Conservation (phyloP, 2,329 filamentous ascomycete species). For the Colletotrichum sp. region DNA sequence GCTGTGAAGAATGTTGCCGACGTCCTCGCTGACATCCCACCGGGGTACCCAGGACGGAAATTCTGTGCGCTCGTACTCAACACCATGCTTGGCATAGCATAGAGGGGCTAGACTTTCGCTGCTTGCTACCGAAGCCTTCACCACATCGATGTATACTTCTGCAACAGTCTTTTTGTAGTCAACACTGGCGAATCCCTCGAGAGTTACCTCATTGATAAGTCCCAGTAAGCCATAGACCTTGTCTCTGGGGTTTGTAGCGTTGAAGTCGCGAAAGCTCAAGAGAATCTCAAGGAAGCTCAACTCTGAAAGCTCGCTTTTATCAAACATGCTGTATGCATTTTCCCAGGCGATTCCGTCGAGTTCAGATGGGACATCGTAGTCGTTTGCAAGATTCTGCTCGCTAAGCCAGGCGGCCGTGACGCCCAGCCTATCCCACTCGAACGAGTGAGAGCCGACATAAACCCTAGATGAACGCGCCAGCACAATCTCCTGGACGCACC, state of each 20-base stretch:
- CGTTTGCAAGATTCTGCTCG: background rate
- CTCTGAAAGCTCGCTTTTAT: background rate
- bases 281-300: background rate
- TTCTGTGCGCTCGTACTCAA: background rate
- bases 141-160: background rate
- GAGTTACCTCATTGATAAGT: background rate
- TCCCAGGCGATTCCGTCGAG: background rate
- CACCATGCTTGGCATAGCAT: background rate
- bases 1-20: background rate
- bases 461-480: background rate
- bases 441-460: background rate
- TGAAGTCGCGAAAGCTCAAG: background rate
- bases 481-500: constrained; percentile 1
- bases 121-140: background rate
- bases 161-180: background rate
- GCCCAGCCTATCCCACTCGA: background rate
- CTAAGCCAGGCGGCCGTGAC: background rate
- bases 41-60: background rate
- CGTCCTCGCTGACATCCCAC: background rate
- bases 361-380: background rate
- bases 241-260: background rate
- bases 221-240: constrained; percentile 6
- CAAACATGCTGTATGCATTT: background rate
- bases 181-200: background rate
- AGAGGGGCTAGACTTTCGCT: background rate